These are phyloP conservation scores for Leccinum solheimii DNA, from an alignment of 1,284 basidiomycete genomes.

Conservation along the genomic window DNA sequence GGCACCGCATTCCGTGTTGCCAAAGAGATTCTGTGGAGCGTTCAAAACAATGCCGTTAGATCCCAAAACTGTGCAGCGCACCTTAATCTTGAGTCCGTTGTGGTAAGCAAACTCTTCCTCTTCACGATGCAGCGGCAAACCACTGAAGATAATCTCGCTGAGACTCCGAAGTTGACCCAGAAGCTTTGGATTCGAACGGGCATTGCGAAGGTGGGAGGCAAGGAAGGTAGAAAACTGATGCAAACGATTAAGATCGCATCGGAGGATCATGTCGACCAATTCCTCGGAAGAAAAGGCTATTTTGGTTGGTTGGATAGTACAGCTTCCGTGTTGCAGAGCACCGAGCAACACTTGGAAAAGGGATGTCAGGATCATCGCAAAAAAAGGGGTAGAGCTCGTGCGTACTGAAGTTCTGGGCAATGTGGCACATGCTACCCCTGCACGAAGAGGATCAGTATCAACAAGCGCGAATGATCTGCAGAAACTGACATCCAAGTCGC, in stretches of 20 bases:
- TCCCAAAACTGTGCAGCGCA: constrained; percentile 33
- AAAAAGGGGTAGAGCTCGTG: constrained; percentile 22
- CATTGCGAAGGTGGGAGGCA: constrained; percentile 56
- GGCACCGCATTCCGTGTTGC: constrained; percentile 69
- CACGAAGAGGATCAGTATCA: constrained; percentile 32
- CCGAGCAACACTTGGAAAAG: constrained; percentile 57
- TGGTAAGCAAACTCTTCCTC: constrained; percentile 65
- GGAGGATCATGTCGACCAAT: constrained; percentile 65
- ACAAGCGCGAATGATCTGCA: constrained; percentile 16
- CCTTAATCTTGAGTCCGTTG: constrained; percentile 57
- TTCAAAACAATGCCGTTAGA: constrained; percentile 10
- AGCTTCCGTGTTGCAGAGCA: constrained; percentile 65
- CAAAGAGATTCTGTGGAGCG: constrained; percentile 58
- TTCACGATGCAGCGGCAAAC: constrained; percentile 58
- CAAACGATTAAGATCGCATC: constrained; percentile 66
- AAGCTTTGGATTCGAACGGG: constrained; percentile 61
- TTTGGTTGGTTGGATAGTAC: constrained; percentile 66
- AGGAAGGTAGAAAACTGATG: constrained; percentile 72
- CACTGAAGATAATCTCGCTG: constrained; percentile 62
- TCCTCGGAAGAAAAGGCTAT: constrained; percentile 67
- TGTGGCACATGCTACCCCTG: constrained; percentile 74
- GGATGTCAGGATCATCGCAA: constrained; percentile 26
- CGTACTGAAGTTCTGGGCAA: constrained; percentile 66
- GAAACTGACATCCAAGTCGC: constrained; percentile 61
- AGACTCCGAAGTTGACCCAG: constrained; percentile 54